A percentile compares a stretch with the other conserved stretches of the same genome.
Conservation (phyloP, 176 grass and related monocot species). For the Microstegium vimineum region DNA sequence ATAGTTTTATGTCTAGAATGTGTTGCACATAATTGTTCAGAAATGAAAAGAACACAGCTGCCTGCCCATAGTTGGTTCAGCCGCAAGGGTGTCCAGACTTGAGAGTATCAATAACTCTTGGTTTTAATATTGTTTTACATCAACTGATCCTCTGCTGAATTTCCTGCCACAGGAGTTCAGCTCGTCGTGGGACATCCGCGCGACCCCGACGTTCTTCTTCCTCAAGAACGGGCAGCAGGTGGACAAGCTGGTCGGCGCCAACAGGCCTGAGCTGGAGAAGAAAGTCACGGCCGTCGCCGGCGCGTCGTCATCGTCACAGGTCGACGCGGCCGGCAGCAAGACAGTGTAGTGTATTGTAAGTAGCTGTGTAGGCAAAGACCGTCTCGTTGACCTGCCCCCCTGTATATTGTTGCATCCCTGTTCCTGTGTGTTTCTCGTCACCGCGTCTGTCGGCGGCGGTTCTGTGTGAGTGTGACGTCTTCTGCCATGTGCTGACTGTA, state of each 20-base stretch:
- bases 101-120: too few species aligned
- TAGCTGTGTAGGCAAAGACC: not conserved
- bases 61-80: not conserved
- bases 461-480: not conserved
- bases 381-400: not conserved
- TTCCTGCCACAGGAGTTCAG: conserved; percentile 64
- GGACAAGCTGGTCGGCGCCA: conserved; percentile 90
- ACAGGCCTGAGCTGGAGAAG: conserved; percentile 88
- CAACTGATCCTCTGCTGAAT: not conserved
- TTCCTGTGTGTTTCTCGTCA: not conserved
- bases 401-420: not conserved
- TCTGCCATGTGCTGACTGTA: not conserved
- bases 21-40: not conserved
- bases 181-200: conserved; percentile 81
- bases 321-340: not conserved
- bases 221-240: conserved; percentile 78
- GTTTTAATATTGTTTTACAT: too few species aligned
- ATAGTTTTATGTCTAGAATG: not conserved
- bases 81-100: not conserved
- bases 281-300: conserved; percentile 48
- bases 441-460: too few species aligned
- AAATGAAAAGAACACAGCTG: not conserved
- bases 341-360: not conserved
- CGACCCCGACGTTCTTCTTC: conserved; percentile 93
- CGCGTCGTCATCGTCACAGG: not conserved